Conservation (phyloP, 805 yeast species). For the Isabelozyma rhagii region DNA sequence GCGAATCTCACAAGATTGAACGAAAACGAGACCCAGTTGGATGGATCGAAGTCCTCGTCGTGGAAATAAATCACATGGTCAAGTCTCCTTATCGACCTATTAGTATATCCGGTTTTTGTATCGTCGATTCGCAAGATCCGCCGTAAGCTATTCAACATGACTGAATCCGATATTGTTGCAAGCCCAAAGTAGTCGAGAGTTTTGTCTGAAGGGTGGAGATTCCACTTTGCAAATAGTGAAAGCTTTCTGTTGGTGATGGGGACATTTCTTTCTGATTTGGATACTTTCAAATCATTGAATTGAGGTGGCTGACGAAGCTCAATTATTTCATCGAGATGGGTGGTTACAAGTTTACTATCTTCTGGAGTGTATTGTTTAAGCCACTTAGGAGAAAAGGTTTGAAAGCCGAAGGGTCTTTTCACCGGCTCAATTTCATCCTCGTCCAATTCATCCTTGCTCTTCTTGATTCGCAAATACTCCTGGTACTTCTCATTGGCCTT, state of each 20-base stretch:
- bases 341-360: constrained; percentile 9
- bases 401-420: constrained; percentile 30
- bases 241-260: constrained; percentile 22
- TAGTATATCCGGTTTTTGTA: constrained; percentile 5
- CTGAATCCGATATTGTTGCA: constrained; percentile 58
- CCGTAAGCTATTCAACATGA: constrained; percentile 50
- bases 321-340: constrained; percentile 11
- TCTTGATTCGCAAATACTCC: constrained; percentile 10
- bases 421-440: constrained; percentile 20
- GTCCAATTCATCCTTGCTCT: constrained; percentile 20
- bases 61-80: constrained; percentile 71
- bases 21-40: constrained; percentile 52
- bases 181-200: constrained; percentile 49
- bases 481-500: constrained; percentile 17
- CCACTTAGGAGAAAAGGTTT: constrained; percentile 33
- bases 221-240: constrained; percentile 23
- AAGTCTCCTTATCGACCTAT: constrained; percentile 36
- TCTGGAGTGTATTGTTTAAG: constrained; percentile 15
- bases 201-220: constrained; percentile 9
- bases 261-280: constrained; percentile 19
- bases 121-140: constrained; percentile 43
- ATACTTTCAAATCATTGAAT: constrained; percentile 25
- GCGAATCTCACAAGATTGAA: constrained; percentile 48
- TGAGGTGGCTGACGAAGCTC: constrained; percentile 30
- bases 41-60: constrained; percentile 44